phyloP scores from a whole-genome alignment of 495 filamentous ascomycete genomes.

The Daldinia childiae region DNA sequence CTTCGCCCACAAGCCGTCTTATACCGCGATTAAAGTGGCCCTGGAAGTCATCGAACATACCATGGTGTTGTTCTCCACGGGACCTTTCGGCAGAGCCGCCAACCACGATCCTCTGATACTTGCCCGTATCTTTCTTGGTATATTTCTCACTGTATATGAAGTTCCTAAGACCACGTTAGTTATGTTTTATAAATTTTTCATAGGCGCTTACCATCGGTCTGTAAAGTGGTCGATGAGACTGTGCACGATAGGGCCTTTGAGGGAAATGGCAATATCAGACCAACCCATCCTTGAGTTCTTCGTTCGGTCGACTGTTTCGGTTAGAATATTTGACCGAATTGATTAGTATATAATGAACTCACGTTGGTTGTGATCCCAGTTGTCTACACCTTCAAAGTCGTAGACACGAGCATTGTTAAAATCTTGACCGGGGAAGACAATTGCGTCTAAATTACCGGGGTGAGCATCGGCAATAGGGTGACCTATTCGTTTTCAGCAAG shows the following conservation, averaged over 20 bases:
- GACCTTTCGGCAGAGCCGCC: slow-evolving; percentile 22
- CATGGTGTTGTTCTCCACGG: slow-evolving; percentile 39
- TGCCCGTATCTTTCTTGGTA: slow-evolving; percentile 65
- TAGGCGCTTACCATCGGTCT: slow-evolving; percentile 71
- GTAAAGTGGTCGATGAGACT: slow-evolving; percentile 83
- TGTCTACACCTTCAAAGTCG: slow-evolving; percentile 85
- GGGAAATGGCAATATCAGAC: slow-evolving; percentile 85
- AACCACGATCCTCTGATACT: slow-evolving; percentile 66
- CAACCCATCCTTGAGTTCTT: slow-evolving; percentile 90
- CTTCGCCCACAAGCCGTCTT: slow-evolving; percentile 47
- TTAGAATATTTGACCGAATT: slow-evolving; percentile 29
- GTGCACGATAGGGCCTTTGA: slow-evolving; percentile 81
- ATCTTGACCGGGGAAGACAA: slow-evolving; percentile 90
- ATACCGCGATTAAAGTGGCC: slow-evolving; percentile 56
- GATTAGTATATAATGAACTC: slow-evolving; percentile 13
- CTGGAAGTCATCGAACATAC: slow-evolving; percentile 55
- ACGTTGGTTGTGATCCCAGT: slow-evolving; percentile 87
- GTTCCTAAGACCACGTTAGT: slow-evolving; percentile 60
- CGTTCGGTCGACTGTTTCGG: slow-evolving; percentile 70
- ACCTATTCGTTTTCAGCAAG: slow-evolving; percentile 52
- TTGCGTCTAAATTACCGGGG: slow-evolving; percentile 74
- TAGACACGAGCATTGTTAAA: slow-evolving; percentile 91
- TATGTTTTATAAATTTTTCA: not conserved
- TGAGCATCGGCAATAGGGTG: slow-evolving; percentile 90
- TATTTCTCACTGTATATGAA: slow-evolving; percentile 92